phyloP scores from a whole-genome alignment of 805 yeast species.

The Saturnispora mendoncae region DNA sequence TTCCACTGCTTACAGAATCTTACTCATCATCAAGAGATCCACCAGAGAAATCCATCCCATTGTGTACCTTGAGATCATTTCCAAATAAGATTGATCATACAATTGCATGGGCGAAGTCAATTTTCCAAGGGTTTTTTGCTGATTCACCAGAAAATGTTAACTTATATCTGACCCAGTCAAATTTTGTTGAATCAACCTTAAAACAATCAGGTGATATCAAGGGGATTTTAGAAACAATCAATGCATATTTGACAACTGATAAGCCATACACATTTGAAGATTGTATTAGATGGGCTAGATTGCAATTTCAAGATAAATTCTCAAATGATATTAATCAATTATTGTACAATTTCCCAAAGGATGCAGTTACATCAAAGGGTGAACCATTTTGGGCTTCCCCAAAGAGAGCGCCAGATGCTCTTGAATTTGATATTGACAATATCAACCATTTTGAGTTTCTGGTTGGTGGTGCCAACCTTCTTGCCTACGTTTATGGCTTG shows the following conservation, averaged over 20 bases:
- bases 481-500: conserved; percentile 85
- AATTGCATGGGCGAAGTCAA: conserved; percentile 96
- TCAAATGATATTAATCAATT: conserved; percentile 82
- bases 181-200: conserved; percentile 83
- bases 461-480: conserved; percentile 81
- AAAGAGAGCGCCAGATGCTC: conserved; percentile 90
- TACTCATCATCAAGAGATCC: conserved; percentile 97
- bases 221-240: conserved; percentile 72
- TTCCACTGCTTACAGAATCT: conserved; percentile 90
- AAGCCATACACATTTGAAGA: conserved; percentile 90
- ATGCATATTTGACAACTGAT: conserved; percentile 55
- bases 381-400: conserved; percentile 98
- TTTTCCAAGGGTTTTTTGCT: conserved; percentile 84
- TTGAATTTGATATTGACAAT: conserved; percentile 65
- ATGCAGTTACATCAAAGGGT: conserved; percentile 83
- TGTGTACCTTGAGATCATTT: conserved; percentile 94
- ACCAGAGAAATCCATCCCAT: conserved; percentile 94
- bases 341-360: conserved; percentile 89
- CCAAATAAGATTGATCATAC: conserved; percentile 98
- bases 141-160: conserved; percentile 94
- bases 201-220: conserved; percentile 90
- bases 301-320: conserved; percentile 78
- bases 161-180: conserved; percentile 80
- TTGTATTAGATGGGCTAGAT: conserved; percentile 91
- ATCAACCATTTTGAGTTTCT: conserved; percentile 75